These are phyloP conservation scores for Rhodosporidiobolus odoratus DNA, from an alignment of 768 basidiomycete species.

Conservation along the genomic window DNA sequence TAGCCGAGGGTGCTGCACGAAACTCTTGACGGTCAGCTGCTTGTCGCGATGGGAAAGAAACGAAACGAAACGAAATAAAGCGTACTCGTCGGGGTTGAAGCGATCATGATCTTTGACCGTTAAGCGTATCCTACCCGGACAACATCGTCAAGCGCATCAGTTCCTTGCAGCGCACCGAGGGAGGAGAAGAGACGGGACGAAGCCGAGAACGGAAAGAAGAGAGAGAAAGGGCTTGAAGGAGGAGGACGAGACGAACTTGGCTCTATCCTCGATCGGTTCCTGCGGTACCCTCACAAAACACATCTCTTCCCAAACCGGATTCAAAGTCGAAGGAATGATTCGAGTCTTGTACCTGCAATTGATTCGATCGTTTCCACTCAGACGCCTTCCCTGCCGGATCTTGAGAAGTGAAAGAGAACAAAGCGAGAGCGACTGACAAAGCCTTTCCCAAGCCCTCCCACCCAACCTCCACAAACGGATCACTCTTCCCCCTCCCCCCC, in stretches of 20 bases:
- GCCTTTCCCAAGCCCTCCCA: constrained; percentile 26
- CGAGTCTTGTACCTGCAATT: constrained; percentile 15
- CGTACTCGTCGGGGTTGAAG: constrained; percentile 15
- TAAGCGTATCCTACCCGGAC: not conserved
- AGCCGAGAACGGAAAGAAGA: too few relatives aligned
- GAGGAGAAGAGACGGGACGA: not conserved
- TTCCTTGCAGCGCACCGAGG: not conserved
- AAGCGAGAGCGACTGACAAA: not conserved
- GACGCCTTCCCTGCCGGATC: not conserved
- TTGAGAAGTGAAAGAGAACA: not conserved
- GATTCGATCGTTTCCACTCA: not conserved
- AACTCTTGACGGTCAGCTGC: not conserved
- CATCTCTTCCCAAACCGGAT: constrained; percentile 35
- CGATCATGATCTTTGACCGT: constrained; percentile 25
- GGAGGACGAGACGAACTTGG: constrained; percentile 13
- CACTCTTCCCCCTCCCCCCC: constrained; percentile 10
- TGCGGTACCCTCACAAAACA: constrained; percentile 17
- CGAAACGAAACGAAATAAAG: too few relatives aligned
- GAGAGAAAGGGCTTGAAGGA: too few relatives aligned
- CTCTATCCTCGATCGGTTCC: constrained; percentile 22
- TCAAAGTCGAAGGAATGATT: constrained; percentile 19
- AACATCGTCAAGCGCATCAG: not conserved
- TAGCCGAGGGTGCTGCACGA: constrained; percentile 7
- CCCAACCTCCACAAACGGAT: constrained; percentile 23
- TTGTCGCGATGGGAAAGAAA: not conserved